Base-by-base conservation (phyloP, 2,329 filamentous ascomycete genomes). In the Colletotrichum musae region DNA sequence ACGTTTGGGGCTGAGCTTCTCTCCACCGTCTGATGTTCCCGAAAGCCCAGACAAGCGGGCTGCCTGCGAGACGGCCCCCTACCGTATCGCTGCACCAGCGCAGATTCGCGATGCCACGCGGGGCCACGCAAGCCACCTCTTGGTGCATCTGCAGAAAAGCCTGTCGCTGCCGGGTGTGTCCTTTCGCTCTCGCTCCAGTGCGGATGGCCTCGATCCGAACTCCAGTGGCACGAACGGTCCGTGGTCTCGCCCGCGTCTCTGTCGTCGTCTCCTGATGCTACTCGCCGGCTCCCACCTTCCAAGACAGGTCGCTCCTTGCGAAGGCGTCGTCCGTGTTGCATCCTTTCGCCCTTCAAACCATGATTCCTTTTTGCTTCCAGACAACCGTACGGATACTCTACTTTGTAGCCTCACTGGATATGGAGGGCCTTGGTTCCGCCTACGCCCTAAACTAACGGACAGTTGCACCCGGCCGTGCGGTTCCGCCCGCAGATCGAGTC, bases 1-100 rank as follows among this genome's bases (percentile, higher is more conserved):
- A 41, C 54, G 68, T 70, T 68, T 70, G 68, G 64, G 68, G 68
- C 64, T 68, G 64, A 70, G 68, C 58, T 41, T 45, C 39, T 51
- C 51, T 64, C 56, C 66, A 56, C 66, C 39, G 43, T 60, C 62
- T 41, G 66, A 60, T 53, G 53, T 60, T 32, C 24, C 18, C 18
- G 41, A 57, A 43, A 54, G 66, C 66, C 43, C n/a, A 60, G 66
- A 69, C 66, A 45, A 28, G 28, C 32, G 32, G 32, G 32, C 58
- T 26, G 32, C 32, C 45, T 13, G n/a, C 12, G n/a, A 18, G 39
- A 21, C 61, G 28, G 26, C 48, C 32, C 32, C 32, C 32, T 36
- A 36, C 32, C 9, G 32, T 61, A 21, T 36, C 39, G 59, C 47
- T n/a, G 21, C 43, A 13, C 50, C 21, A 24, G 21, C 21, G 21